These are phyloP conservation scores for Notholithocarpus densiflorus DNA, from an alignment of 306 rosid species.

Conservation along the genomic window DNA sequence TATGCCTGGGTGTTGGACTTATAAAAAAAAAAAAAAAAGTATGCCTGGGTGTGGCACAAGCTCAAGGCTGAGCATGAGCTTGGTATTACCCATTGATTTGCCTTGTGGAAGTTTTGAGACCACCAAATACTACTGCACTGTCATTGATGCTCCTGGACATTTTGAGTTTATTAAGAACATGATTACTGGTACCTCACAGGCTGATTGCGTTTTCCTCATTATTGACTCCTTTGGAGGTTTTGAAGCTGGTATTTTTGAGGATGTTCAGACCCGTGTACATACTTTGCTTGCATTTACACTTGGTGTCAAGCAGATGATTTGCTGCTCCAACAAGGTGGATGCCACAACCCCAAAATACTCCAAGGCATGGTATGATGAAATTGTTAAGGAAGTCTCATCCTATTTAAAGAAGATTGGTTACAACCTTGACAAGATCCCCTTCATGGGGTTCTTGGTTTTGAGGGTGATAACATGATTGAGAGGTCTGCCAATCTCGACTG, in stretches of 20 bases:
- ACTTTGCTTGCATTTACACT: slow-evolving; percentile 36
- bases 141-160: no score
- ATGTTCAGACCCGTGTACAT: slow-evolving; percentile 35
- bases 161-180: no score
- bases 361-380: slow-evolving; percentile 36
- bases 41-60: slow-evolving; percentile 12
- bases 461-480: slow-evolving; percentile 6
- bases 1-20: neutral
- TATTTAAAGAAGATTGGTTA: no score
- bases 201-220: slow-evolving; percentile 35
- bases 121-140: no score
- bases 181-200: no score
- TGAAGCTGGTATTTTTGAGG: slow-evolving; percentile 38
- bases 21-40: no score
- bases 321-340: slow-evolving; percentile 25
- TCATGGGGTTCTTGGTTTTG: slow-evolving; percentile 25
- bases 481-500: slow-evolving; percentile 28
- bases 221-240: slow-evolving; percentile 36
- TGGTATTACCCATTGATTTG: no score
- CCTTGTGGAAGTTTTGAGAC: no score
- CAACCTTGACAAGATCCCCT: slow-evolving; percentile 2
- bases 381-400: slow-evolving; percentile 14
- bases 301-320: slow-evolving; percentile 11
- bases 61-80: slow-evolving; percentile 16
- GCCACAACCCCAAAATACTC: slow-evolving; percentile 36